Conservation (phyloP, 192 early-diverging fungal species). For the Pecoramyces ruminantium region DNA sequence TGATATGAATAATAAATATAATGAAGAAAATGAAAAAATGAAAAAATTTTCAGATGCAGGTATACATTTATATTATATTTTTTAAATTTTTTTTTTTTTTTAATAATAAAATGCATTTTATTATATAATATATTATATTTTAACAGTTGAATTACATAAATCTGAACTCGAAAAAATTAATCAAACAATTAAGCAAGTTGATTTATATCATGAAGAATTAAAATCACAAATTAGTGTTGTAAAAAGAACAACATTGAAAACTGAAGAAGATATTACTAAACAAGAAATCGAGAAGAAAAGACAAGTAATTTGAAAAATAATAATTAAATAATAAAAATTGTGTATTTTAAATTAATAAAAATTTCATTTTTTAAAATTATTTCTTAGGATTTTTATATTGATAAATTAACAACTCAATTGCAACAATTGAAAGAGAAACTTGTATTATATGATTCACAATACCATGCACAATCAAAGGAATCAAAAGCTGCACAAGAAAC, state of each 20-base stretch:
- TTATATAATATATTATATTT: background rate
- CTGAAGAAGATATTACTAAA: constrained; percentile 36
- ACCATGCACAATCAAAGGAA: constrained; percentile 31
- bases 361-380: too few relatives aligned
- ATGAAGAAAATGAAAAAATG: constrained; percentile 24
- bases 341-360: too few relatives aligned
- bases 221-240: constrained; percentile 28
- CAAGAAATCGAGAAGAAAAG: constrained; percentile 43
- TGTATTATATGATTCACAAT: constrained; percentile 30
- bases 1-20: constrained; percentile 15
- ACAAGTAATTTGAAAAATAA: too few relatives aligned
- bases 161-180: constrained; percentile 34
- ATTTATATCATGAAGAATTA: constrained; percentile 41
- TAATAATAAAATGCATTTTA: too few relatives aligned
- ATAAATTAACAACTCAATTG: constrained; percentile 33
- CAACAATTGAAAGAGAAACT: constrained; percentile 29
- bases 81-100: too few relatives aligned
- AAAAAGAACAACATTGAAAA: constrained; percentile 38
- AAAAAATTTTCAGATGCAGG: constrained; percentile 7
- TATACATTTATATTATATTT: background rate
- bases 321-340: too few relatives aligned
- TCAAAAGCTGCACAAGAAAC: constrained; percentile 34
- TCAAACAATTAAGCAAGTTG: constrained; percentile 37
- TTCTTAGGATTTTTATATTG: constrained; percentile 38
- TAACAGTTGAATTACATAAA: constrained; percentile 31